Base-by-base conservation (phyloP, 2,329 filamentous ascomycete species). In the Exserohilum turcica region DNA sequence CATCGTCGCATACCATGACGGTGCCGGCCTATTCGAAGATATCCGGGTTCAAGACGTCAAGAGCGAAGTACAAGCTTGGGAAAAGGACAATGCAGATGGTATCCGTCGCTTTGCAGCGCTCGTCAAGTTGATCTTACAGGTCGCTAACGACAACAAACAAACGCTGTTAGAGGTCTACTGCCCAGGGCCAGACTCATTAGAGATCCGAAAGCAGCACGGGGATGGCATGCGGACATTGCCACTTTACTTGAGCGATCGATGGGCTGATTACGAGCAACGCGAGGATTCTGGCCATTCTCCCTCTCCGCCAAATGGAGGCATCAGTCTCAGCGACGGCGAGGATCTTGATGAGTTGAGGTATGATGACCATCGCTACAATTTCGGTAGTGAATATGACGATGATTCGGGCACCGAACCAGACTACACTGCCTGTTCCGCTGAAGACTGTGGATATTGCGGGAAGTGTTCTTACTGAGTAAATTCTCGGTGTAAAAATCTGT, bases 1-100 rank as follows among this genome's bases (percentile, higher is more conserved):
- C 52, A 68, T 84, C 29, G 57, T 83, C 16, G 82, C 80, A 0
- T 81, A 78, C 52, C 82, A 85, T 59, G 56, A 76, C 7, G 61
- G 49, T 6, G 74, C 75, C 5, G 71, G 71, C 2, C 29, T 73
- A 0, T 84, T 84, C 60, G 46, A 75, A 13, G 68, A 79, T 12
- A 74, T 80, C 32, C 62, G 56, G n/a, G 64, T 78, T 6, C 61
- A 64, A 13, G 63, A 81, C 50, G 64, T 79, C n/a, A 62, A 64
- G 1, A 36, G 68, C 8, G 64, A 74, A 5, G 48, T 81, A 0
- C 39, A 65, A 9, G 40, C 61, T 2, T 84, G 80, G 80, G 79
- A 81, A 53, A 48, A 50, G 6, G 61, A 73, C 1, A 75, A 82
- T 12, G 43, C 70, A 13, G 46, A 57, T 5, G 59, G 52, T 1